Percentiles rank a stretch among this genome's conserved stretches.
Conservation (phyloP, 306 rosid species). For the Ziziphus jujuba region DNA sequence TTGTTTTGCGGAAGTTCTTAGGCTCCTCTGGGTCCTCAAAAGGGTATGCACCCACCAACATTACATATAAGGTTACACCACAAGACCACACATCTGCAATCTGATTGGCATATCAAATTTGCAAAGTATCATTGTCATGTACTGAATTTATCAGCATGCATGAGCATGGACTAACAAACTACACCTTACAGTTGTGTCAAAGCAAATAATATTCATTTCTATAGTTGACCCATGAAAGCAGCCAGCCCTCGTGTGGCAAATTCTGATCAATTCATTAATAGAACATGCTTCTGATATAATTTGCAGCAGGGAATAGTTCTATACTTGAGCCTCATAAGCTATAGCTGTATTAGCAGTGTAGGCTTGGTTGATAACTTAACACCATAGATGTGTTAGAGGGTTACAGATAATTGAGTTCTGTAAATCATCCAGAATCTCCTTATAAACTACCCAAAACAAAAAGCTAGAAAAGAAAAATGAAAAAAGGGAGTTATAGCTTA, state of each 20-base stretch:
- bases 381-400: too few species aligned
- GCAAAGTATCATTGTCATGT: neutral
- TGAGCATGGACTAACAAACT: neutral
- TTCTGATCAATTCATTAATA: neutral
- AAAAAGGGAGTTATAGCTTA: neutral
- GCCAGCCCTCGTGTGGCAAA: neutral
- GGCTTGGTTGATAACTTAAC: too few species aligned
- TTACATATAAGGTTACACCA: conserved; percentile 96
- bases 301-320: neutral
- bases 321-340: neutral
- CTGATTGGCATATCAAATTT: conserved; percentile 34
- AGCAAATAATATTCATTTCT: neutral
- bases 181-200: neutral
- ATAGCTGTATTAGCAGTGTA: too few species aligned
- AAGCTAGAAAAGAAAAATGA: too few species aligned
- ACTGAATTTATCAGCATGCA: neutral
- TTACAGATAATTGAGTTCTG: neutral
- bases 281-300: too few species aligned
- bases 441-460: neutral
- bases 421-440: neutral
- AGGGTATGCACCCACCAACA: conserved; percentile 98
- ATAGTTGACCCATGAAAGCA: neutral
- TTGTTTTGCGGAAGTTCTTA: conserved; percentile 91
- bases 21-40: conserved; percentile 97
- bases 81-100: conserved; percentile 99